Evolutionary conservation across 2,329 filamentous ascomycete species (phyloP), one percentile per base, ranked within the genome.

Genomic region (Trichophyton schoenleinii): DNA sequence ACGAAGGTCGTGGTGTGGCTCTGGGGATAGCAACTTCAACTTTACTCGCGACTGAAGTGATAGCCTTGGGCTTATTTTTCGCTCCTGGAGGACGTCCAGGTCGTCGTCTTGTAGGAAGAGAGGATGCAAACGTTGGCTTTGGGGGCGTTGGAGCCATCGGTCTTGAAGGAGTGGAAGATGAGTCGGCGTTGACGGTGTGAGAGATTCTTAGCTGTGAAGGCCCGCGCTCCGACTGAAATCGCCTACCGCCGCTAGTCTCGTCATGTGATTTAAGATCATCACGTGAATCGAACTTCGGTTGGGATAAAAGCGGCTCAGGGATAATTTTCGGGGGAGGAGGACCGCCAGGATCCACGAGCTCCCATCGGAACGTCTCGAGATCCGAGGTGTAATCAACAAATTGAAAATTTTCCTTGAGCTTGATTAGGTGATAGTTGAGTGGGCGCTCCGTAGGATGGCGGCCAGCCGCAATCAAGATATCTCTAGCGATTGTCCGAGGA

Each of bases 381-480:
- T 86, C 82, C 4, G 79, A 75, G 8, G 70, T 70, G 57, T 70
- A 68, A 49, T 78, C 74, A 3, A 84, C 72, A 8, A 70, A 69
- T 15, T 67, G 36, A 49, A 82, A 74, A 2, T 69, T 74, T 6
- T 72, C 70, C 42, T 73, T 75, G 6, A 83, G 68, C 38, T 74
- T 67, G 61, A 79, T 75, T 63, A 87, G 72, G 72, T 87, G 84
- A 34, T 77, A 75, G 66, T 88, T 88, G 41, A 88, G 70, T 1
- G 76, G 71, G 28, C 78, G 72, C 70, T 84, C 81, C 8, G 79
- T 79, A 0, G 84, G 84, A 68, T 87, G 84, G 62, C 80, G 79
- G 15, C 83, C 83, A 11, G 82, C 77, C 15, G 83, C 81, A 58
- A 87, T 78, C 9, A 87, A 73, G 5, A 88, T 77, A 68, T 87